Conservation (phyloP, 2,329 filamentous ascomycete genomes). For the Cytospora paraplurivora region DNA sequence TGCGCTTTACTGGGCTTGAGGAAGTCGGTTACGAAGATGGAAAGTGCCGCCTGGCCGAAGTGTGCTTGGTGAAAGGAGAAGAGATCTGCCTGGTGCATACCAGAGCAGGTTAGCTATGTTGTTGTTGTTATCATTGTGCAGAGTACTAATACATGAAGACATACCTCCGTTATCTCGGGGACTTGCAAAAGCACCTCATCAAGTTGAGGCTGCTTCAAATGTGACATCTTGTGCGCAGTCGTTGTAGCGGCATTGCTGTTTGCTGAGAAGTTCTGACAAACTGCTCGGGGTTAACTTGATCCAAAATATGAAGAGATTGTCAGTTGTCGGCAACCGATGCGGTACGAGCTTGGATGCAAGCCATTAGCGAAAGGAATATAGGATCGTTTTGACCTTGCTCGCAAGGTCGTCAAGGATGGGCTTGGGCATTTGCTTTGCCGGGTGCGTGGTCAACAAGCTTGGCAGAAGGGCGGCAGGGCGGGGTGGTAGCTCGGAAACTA, state of each 20-base stretch:
- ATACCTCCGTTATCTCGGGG: slow-evolving; percentile 44
- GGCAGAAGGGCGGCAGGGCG: not conserved
- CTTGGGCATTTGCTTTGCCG: not conserved
- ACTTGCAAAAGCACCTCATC: slow-evolving; percentile 31
- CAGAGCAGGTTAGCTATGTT: slow-evolving; percentile 25
- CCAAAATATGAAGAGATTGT: slow-evolving; percentile 7
- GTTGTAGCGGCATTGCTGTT: slow-evolving; percentile 5
- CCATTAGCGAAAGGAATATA: not conserved
- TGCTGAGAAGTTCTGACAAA: not conserved
- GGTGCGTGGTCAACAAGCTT: not conserved
- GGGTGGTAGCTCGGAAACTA: not conserved
- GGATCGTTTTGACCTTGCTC: slow-evolving; percentile 6
- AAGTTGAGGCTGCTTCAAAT: slow-evolving; percentile 9
- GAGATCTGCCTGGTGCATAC: slow-evolving; percentile 56
- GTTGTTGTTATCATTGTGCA: not conserved
- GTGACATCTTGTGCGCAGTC: slow-evolving; percentile 22
- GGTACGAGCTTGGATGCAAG: slow-evolving; percentile 1
- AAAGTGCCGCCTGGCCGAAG: slow-evolving; percentile 53
- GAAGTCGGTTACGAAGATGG: slow-evolving; percentile 51
- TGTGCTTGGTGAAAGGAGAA: slow-evolving; percentile 60
- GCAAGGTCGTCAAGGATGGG: not conserved
- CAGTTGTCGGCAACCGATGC: not conserved
- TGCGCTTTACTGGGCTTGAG: slow-evolving; percentile 38
- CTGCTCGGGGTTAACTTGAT: slow-evolving; percentile 17
- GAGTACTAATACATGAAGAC: slow-evolving; percentile 22